Evolutionary conservation across 2,329 filamentous ascomycete genomes (phyloP).

Genomic region (Ophiostoma sp.): DNA sequence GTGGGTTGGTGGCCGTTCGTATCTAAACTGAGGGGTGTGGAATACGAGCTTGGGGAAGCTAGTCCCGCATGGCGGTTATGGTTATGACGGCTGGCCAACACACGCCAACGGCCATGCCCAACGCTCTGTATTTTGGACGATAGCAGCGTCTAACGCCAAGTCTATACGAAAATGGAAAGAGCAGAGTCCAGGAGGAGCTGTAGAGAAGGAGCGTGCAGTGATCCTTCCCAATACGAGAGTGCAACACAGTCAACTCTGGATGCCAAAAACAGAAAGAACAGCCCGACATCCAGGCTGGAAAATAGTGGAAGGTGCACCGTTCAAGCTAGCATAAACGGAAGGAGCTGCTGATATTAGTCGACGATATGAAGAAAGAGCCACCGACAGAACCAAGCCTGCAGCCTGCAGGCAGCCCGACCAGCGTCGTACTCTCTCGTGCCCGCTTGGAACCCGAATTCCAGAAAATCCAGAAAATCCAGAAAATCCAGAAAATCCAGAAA

Average conservation of each 20-base stretch:
- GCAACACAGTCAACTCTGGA: not conserved
- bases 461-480: too few relatives aligned
- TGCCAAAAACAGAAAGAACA: not conserved
- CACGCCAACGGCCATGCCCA: not conserved
- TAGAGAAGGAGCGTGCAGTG: not conserved
- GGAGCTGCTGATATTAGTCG: not conserved
- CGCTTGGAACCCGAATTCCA: too few relatives aligned
- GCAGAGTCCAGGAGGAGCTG: not conserved
- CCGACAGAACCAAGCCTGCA: conserved; percentile 1
- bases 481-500: too few relatives aligned
- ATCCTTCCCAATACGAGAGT: not conserved
- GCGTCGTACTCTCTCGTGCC: not conserved
- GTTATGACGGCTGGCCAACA: not conserved
- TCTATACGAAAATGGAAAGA: not conserved
- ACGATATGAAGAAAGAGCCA: not conserved
- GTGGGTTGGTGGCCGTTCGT: not conserved
- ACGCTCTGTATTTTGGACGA: not conserved
- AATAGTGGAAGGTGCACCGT: not conserved
- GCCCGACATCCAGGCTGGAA: not conserved
- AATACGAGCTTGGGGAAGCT: conserved; percentile 13
- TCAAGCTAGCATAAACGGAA: conserved; percentile 6
- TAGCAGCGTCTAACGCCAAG: not conserved
- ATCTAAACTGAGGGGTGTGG: not conserved
- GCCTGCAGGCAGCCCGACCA: conserved; percentile 1
- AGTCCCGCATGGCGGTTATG: conserved; percentile 1